A percentile compares a stretch with the other conserved stretches of the same genome.
Evolutionary conservation across 371 early-diverging fungal species (phyloP).

Genomic region (Mucor irregularis): DNA sequence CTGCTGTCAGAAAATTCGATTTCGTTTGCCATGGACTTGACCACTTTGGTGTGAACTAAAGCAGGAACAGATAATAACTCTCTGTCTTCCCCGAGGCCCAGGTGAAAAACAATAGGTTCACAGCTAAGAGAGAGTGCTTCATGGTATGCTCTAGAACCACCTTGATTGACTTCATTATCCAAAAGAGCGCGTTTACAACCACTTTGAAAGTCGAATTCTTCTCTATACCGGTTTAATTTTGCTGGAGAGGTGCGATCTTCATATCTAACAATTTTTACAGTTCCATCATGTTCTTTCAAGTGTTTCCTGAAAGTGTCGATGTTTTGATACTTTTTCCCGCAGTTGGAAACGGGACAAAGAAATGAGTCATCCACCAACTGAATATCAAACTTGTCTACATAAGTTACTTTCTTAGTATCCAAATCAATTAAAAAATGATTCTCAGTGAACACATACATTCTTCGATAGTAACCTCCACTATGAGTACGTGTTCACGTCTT

Average conservation of each 20-base stretch:
- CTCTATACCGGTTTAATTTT: not conserved
- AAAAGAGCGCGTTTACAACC: not conserved
- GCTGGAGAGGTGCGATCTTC: no score
- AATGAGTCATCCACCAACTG: no score
- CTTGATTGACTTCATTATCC: no score
- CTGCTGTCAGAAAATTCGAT: not conserved
- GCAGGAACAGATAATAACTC: not conserved
- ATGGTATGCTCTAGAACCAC: not conserved
- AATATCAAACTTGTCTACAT: no score
- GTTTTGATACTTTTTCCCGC: no score
- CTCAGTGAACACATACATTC: no score
- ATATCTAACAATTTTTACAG: no score
- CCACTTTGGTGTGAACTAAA: not conserved
- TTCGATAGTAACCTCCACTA: no score
- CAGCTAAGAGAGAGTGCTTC: not conserved
- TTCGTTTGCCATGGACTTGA: not conserved
- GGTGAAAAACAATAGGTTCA: not conserved
- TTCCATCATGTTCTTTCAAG: not conserved
- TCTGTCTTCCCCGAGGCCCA: not conserved
- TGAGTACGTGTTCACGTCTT: no score
- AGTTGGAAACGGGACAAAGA: no score
- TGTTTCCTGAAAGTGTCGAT: not conserved
- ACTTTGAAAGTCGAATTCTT: not conserved
- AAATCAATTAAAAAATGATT: no score
- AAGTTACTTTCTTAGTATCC: no score